Evolutionary conservation across 1,139 yeast species (phyloP).

Genomic region (Geotrichum europaeum): DNA sequence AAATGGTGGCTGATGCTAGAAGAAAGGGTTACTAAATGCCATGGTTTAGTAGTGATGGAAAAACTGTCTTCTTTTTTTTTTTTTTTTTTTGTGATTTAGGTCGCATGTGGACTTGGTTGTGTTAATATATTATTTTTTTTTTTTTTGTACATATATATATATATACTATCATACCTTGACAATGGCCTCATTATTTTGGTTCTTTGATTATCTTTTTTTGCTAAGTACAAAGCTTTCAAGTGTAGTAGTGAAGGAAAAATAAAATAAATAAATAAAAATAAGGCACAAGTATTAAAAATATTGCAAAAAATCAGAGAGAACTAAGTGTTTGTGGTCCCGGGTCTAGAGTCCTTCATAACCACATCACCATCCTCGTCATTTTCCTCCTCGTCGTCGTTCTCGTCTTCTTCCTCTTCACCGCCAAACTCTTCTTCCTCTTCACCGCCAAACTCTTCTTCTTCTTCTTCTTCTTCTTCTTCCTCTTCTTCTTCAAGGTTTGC

Average conservation of each 20-base stretch:
- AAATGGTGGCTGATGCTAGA: slow-evolving; percentile 35
- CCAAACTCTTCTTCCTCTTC: slow-evolving; percentile 1
- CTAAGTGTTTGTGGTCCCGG: neutral
- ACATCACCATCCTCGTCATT: slow-evolving; percentile 7
- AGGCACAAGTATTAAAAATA: neutral
- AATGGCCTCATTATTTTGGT: neutral
- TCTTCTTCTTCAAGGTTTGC: neutral
- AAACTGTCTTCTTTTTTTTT: neutral
- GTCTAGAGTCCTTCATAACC: neutral
- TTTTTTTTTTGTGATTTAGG: neutral
- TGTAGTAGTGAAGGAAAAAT: neutral
- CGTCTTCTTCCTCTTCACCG: slow-evolving; percentile 1
- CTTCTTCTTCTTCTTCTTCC: neutral
- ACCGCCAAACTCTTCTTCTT: neutral
- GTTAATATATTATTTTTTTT: neutral
- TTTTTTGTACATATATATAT: neutral
- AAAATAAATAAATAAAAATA: neutral
- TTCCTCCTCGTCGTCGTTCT: slow-evolving; percentile 6
- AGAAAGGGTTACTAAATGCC: slow-evolving; percentile 32
- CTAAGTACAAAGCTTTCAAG: neutral
- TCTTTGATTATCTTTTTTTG: neutral
- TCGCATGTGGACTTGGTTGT: neutral
- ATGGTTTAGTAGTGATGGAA: neutral
- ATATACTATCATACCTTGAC: neutral
- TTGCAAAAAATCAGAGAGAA: neutral